Evolutionary conservation across 2,329 filamentous ascomycete genomes (phyloP).

Genomic region (Diaporthe capsici): DNA sequence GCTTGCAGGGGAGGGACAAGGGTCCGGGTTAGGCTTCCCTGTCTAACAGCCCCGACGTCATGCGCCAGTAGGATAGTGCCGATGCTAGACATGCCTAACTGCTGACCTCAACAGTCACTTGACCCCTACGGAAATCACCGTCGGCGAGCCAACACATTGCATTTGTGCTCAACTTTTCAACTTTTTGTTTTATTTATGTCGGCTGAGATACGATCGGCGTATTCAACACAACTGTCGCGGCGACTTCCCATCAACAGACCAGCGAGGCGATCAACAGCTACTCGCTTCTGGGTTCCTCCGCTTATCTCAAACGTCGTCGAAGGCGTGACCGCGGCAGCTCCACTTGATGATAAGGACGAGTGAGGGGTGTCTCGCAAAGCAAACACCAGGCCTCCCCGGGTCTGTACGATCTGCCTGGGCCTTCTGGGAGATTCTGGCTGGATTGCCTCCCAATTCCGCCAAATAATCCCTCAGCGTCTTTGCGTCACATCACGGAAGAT

Average conservation of each 20-base stretch:
- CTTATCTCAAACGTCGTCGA: constrained; percentile 18
- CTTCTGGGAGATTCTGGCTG: not conserved
- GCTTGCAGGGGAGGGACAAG: not conserved
- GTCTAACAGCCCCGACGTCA: not conserved
- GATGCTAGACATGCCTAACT: not conserved
- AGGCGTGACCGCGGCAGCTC: constrained; percentile 27
- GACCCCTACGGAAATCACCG: not conserved
- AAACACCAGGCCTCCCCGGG: not conserved
- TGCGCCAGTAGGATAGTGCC: not conserved
- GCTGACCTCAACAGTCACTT: constrained; percentile 12
- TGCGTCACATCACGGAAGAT: not conserved
- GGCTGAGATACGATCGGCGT: not conserved
- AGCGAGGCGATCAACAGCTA: not conserved
- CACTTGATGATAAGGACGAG: constrained; percentile 11
- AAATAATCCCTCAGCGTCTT: too few relatives aligned
- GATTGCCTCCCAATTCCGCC: not conserved
- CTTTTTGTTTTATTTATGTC: too few relatives aligned
- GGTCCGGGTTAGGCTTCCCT: not conserved
- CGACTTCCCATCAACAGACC: not conserved
- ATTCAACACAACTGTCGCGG: not conserved
- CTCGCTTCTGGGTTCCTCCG: not conserved
- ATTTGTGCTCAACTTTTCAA: not conserved
- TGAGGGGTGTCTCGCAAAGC: not conserved
- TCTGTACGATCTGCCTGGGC: not conserved
- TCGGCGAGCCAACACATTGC: not conserved